Conservation (phyloP, 805 yeast species). For the Zygoascus bituminiphila region DNA sequence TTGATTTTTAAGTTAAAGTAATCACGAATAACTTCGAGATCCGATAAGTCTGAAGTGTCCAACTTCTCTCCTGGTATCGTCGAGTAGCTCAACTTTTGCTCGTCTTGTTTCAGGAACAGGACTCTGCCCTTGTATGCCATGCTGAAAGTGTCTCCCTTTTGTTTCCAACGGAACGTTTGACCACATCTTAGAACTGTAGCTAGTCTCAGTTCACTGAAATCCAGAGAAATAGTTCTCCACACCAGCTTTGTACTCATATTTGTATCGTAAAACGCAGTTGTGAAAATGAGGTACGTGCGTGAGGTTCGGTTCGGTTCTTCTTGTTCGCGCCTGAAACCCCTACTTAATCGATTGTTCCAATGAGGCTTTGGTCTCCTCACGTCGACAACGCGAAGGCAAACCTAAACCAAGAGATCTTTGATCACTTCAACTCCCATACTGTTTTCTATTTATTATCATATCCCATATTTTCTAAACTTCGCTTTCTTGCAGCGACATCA, state of each 20-base stretch:
- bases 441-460: too few relatives aligned
- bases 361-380: background rate
- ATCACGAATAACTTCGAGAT: conserved; percentile 42
- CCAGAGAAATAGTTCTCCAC: conserved; percentile 22
- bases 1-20: conserved; percentile 64
- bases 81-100: conserved; percentile 28
- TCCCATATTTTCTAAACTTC: too few relatives aligned
- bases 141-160: conserved; percentile 46
- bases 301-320: background rate
- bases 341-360: background rate
- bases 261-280: background rate
- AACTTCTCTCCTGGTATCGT: background rate
- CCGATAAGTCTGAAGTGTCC: conserved; percentile 23
- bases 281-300: background rate
- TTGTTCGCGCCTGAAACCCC: too few relatives aligned
- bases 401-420: too few relatives aligned
- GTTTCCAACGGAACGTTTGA: conserved; percentile 77
- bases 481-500: background rate
- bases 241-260: background rate
- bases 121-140: conserved; percentile 48
- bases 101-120: conserved; percentile 56
- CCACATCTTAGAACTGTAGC: conserved; percentile 71
- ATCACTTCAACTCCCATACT: too few relatives aligned
- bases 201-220: conserved; percentile 43
- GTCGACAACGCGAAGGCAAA: background rate